Percentiles rank a stretch among this genome's conserved stretches.
Conservation (phyloP, 139 green algal genomes). For the Chara braunii region DNA sequence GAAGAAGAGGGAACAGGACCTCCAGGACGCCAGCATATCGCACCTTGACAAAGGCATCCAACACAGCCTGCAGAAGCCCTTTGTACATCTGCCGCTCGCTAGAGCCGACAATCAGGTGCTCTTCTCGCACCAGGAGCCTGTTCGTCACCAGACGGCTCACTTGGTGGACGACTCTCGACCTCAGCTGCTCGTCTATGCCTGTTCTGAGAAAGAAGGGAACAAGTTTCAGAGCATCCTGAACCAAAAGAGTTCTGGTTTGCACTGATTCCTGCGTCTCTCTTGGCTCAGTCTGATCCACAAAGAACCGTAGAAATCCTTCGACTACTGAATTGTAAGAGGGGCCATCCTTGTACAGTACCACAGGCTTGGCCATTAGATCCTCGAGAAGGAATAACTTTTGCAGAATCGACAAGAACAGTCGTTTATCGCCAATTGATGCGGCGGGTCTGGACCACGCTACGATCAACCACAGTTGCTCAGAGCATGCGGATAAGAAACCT, state of each 20-base stretch:
- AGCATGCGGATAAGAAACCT: background rate
- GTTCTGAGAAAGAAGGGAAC: slow-evolving; percentile 10
- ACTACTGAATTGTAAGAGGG: too few relatives aligned
- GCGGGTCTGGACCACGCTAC: background rate
- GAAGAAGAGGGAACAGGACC: slow-evolving; percentile 11
- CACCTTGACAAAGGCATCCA: background rate
- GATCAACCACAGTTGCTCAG: background rate
- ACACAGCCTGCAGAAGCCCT: background rate
- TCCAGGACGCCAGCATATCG: slow-evolving; percentile 2
- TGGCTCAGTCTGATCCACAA: too few relatives aligned
- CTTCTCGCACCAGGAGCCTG: background rate
- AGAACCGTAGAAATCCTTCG: too few relatives aligned
- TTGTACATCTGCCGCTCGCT: background rate
- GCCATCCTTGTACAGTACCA: too few relatives aligned
- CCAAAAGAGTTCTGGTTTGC: too few relatives aligned
- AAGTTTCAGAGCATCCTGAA: slow-evolving; percentile 5
- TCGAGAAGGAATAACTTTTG: slow-evolving; percentile 12
- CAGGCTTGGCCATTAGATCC: too few relatives aligned
- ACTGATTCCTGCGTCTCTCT: too few relatives aligned
- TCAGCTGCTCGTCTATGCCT: background rate
- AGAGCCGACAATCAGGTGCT: background rate
- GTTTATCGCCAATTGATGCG: background rate
- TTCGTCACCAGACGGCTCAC: background rate
- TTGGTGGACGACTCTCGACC: background rate
- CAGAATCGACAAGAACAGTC: slow-evolving; percentile 2